Conservation (phyloP, 495 filamentous ascomycete genomes). For the Tuber brumale region DNA sequence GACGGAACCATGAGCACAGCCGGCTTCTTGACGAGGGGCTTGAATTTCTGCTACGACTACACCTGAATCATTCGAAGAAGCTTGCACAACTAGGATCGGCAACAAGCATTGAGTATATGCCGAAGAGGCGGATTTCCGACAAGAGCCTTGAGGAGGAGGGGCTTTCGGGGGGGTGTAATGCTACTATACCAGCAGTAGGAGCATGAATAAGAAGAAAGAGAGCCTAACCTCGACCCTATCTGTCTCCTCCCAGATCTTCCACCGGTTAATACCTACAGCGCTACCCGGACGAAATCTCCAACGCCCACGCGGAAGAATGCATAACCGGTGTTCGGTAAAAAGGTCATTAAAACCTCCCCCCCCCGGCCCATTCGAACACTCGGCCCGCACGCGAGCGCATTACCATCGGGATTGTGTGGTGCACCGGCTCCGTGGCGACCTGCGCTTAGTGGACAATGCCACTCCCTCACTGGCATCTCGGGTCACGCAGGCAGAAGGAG, state of each 20-base stretch:
- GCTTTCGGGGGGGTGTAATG: neutral
- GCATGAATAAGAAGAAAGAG: neutral
- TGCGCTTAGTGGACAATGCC: slow-evolving; percentile 69
- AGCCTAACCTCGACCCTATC: neutral
- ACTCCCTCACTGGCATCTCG: slow-evolving; percentile 61
- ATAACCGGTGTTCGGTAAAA: slow-evolving; percentile 56
- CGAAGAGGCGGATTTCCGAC: neutral
- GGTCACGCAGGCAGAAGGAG: slow-evolving; percentile 49
- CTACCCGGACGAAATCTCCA: slow-evolving; percentile 81
- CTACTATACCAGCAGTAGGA: neutral
- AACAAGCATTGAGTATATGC: neutral
- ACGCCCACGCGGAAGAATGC: slow-evolving; percentile 65
- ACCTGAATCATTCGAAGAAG: neutral
- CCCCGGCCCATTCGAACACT: slow-evolving; percentile 53
- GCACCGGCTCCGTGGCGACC: slow-evolving; percentile 87
- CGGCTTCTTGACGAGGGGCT: neutral
- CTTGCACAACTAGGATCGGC: too few species aligned
- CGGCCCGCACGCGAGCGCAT: slow-evolving; percentile 46
- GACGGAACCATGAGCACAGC: neutral
- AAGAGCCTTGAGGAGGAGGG: neutral
- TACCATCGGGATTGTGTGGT: slow-evolving; percentile 60
- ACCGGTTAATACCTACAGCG: slow-evolving; percentile 50
- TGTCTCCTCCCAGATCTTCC: neutral
- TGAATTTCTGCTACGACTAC: neutral
- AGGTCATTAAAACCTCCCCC: slow-evolving; percentile 62